Evolutionary conservation across 2,329 filamentous ascomycete species (phyloP).

Genomic region (Neopestalotiopsis clavispora): DNA sequence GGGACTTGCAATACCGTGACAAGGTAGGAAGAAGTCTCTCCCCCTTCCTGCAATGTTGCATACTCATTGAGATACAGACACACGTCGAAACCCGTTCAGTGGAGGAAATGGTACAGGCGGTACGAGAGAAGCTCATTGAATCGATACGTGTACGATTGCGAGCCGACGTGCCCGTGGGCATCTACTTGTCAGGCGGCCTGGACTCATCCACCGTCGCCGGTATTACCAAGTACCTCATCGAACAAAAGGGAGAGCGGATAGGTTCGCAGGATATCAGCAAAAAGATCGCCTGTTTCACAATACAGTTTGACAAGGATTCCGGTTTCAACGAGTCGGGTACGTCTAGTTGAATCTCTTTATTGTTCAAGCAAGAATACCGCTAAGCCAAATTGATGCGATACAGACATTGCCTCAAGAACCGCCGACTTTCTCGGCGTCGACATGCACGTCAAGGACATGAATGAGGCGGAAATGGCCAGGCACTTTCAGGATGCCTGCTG

Average conservation of each 20-base stretch:
- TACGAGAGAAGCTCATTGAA: constrained; percentile 55
- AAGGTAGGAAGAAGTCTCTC: constrained; percentile 43
- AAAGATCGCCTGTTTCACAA: constrained; percentile 47
- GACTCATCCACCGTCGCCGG: constrained; percentile 63
- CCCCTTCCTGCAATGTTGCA: neutral
- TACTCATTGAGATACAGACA: constrained; percentile 19
- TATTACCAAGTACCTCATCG: constrained; percentile 57
- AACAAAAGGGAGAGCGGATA: constrained; percentile 49
- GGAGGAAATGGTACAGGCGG: constrained; percentile 55
- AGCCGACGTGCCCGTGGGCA: constrained; percentile 61
- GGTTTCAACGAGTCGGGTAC: constrained; percentile 53
- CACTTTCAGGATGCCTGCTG: constrained; percentile 50
- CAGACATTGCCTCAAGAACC: constrained; percentile 40
- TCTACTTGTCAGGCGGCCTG: constrained; percentile 62
- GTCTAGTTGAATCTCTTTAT: neutral
- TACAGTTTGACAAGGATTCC: constrained; percentile 55
- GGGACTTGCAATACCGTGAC: constrained; percentile 56
- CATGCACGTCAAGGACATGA: constrained; percentile 41
- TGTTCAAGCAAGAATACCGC: neutral
- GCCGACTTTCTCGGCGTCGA: constrained; percentile 45
- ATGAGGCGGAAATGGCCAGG: constrained; percentile 44
- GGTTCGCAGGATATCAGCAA: constrained; percentile 43
- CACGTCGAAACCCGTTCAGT: constrained; percentile 47
- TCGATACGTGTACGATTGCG: constrained; percentile 56
- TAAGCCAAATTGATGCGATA: too few species aligned